phyloP scores from a whole-genome alignment of 2,329 filamentous ascomycete species.

The Claviceps sp. region DNA sequence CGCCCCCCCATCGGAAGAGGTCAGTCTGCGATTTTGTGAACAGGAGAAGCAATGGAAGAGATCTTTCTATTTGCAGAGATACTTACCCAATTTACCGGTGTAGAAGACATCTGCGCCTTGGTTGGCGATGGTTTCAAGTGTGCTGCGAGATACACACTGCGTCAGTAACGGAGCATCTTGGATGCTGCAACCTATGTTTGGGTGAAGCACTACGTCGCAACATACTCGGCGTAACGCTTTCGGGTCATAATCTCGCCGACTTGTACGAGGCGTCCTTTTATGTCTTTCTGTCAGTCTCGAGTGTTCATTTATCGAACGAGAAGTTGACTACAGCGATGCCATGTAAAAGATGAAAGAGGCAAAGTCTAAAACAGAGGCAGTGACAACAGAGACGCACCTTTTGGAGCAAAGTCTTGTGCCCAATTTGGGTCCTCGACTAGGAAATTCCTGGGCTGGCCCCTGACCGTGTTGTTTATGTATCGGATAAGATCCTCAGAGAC shows the following conservation, averaged over 20 bases:
- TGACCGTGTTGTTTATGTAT: slow-evolving; percentile 50
- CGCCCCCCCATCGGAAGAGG: too few relatives aligned
- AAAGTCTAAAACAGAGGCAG: too few relatives aligned
- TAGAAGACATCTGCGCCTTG: slow-evolving; percentile 66
- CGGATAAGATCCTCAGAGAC: slow-evolving; percentile 61
- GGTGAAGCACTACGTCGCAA: neutral
- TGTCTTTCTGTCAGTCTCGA: neutral
- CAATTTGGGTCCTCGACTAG: slow-evolving; percentile 62
- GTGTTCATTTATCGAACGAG: neutral
- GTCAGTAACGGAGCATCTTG: neutral
- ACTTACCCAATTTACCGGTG: slow-evolving; percentile 46
- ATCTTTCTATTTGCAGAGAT: neutral
- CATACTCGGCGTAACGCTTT: slow-evolving; percentile 55
- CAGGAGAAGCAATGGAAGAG: neutral
- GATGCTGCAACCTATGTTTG: neutral
- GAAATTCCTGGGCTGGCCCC: slow-evolving; percentile 37
- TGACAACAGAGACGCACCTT: slow-evolving; percentile 30
- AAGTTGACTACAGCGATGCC: neutral
- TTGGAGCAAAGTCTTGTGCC: slow-evolving; percentile 79
- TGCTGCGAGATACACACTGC: slow-evolving; percentile 20
- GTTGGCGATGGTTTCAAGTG: slow-evolving; percentile 63
- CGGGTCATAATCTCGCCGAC: slow-evolving; percentile 70
- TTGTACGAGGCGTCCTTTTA: slow-evolving; percentile 45
- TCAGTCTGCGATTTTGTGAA: slow-evolving; percentile 4
- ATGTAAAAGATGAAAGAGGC: neutral